Conservation (phyloP, 345 rosid species). For the Diplotaxis tenuifolia region DNA sequence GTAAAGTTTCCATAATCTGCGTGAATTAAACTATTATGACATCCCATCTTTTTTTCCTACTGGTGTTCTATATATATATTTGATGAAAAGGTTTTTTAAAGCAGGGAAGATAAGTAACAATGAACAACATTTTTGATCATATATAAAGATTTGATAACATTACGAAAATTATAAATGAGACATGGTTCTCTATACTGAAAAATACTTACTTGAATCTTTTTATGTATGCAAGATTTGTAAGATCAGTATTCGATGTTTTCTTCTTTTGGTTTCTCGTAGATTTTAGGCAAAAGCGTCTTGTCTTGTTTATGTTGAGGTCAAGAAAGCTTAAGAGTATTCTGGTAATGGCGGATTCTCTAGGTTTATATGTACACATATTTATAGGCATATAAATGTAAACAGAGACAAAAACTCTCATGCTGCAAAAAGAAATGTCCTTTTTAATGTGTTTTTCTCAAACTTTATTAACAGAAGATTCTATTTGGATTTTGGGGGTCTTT, state of each 20-base stretch:
- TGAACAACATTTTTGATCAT: neutral
- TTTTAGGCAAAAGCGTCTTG: conserved; percentile 29
- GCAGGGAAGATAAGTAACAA: neutral
- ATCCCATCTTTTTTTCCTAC: neutral
- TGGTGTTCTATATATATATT: neutral
- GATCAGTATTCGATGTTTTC: neutral
- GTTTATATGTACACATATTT: conserved; percentile 29
- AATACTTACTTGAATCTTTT: conserved; percentile 32
- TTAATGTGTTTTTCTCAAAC: neutral
- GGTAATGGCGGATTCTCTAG: conserved; percentile 31
- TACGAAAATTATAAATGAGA: neutral
- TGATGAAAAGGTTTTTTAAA: neutral
- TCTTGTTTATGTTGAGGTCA: conserved; percentile 23
- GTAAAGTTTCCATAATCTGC: conserved; percentile 16
- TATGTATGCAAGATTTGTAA: conserved; percentile 7
- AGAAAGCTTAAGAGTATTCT: conserved; percentile 21
- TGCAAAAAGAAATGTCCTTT: conserved; percentile 30
- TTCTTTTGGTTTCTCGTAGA: conserved; percentile 17
- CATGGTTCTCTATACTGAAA: neutral
- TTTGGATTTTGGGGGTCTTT: conserved; percentile 32
- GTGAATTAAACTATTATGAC: conserved; percentile 12
- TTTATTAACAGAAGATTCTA: conserved; percentile 32
- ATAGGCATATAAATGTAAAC: conserved; percentile 24
- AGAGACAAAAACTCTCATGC: conserved; percentile 35
- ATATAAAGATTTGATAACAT: neutral